A percentile compares a stretch with the other conserved stretches of the same genome.
phyloP scores from a whole-genome alignment of 1,284 basidiomycete genomes.

The Athelia sp. region DNA sequence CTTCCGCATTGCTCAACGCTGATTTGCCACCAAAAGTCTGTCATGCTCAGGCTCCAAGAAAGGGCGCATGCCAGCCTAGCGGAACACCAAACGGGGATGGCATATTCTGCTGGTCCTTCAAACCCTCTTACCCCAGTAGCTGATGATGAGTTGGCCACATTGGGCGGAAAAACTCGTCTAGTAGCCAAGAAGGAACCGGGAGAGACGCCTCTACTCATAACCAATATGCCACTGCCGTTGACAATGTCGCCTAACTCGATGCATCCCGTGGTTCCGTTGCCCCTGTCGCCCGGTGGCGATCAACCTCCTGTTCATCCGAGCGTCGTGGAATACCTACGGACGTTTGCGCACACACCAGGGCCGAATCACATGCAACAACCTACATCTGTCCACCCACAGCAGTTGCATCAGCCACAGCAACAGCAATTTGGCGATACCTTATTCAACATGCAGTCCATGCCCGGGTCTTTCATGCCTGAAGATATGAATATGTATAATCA shows the following conservation, averaged over 20 bases:
- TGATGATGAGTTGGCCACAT: constrained; percentile 63
- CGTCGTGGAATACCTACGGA: constrained; percentile 61
- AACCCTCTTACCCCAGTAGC: constrained; percentile 33
- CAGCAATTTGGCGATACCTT: constrained; percentile 11
- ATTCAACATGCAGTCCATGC: constrained; percentile 20
- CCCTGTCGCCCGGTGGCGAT: constrained; percentile 36
- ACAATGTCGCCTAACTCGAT: constrained; percentile 65
- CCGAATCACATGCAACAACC: constrained; percentile 14
- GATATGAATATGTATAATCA: constrained; percentile 15
- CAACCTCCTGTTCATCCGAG: constrained; percentile 45
- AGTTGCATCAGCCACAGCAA: constrained; percentile 8
- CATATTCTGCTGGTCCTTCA: constrained; percentile 41
- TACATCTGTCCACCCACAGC: constrained; percentile 4
- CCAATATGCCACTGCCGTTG: not conserved
- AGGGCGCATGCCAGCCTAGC: constrained; percentile 63
- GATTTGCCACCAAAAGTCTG: constrained; percentile 23
- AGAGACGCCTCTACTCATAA: constrained; percentile 22
- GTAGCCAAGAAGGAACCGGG: constrained; percentile 53
- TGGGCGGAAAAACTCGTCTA: constrained; percentile 68
- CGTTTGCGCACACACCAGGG: constrained; percentile 43
- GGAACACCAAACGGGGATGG: constrained; percentile 55
- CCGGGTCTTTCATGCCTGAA: constrained; percentile 17
- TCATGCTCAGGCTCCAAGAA: constrained; percentile 49
- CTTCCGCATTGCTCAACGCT: not conserved
- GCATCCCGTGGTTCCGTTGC: constrained; percentile 61